Evolutionary conservation across 2,329 filamentous ascomycete genomes (phyloP).

Genomic region (Fusarium phyllophilum): DNA sequence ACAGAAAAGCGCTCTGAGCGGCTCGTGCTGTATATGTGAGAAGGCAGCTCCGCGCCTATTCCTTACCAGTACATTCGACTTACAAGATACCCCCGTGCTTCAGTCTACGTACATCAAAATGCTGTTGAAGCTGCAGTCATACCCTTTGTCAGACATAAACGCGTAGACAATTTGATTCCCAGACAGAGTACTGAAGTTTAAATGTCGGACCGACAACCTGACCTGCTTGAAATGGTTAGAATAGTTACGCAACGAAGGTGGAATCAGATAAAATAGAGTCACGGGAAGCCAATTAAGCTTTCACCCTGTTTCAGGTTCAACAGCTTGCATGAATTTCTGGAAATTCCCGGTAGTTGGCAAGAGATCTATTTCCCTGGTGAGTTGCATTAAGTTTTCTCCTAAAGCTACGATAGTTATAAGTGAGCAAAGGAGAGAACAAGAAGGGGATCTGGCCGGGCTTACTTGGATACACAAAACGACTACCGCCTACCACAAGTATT

Average conservation of each 20-base stretch:
- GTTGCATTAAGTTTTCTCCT: neutral
- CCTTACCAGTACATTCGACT: too few relatives aligned
- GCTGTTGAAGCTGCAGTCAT: accelerated
- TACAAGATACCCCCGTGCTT: too few relatives aligned
- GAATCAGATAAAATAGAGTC: neutral
- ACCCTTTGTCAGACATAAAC: accelerated
- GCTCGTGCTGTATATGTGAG: too few relatives aligned
- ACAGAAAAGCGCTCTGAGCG: too few relatives aligned
- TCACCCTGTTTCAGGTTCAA: neutral
- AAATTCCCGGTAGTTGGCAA: too few relatives aligned
- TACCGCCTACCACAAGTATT: neutral
- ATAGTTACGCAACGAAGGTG: neutral
- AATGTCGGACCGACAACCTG: neutral
- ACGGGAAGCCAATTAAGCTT: neutral
- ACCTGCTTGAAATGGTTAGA: neutral
- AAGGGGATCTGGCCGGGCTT: too few relatives aligned
- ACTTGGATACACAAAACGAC: too few relatives aligned
- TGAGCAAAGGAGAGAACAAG: neutral
- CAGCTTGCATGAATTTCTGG: neutral
- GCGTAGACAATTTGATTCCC: neutral
- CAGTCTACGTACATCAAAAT: neutral
- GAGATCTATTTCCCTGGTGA: neutral
- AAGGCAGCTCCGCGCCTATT: too few relatives aligned
- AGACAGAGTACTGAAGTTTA: neutral
- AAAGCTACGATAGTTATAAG: neutral